phyloP scores from a whole-genome alignment of 192 early-diverging fungal genomes.

The Coemansia sp. region DNA sequence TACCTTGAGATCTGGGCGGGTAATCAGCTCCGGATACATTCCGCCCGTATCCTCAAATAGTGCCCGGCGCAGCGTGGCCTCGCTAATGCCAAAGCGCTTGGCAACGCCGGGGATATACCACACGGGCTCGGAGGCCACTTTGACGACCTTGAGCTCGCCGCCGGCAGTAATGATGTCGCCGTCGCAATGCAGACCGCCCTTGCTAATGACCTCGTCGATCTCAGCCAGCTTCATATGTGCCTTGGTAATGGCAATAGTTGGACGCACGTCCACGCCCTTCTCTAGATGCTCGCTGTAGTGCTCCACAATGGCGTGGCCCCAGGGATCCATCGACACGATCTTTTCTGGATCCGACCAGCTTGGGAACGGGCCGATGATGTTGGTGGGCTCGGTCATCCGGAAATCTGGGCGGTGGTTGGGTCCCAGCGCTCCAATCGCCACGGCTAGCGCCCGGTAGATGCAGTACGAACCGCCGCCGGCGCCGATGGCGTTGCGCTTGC shows the following conservation, averaged over 20 bases:
- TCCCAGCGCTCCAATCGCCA: slow-evolving; percentile 83
- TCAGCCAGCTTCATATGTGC: slow-evolving; percentile 96
- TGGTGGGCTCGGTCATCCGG: slow-evolving; percentile 79
- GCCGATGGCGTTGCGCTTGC: slow-evolving; percentile 89
- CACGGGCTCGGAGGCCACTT: slow-evolving; percentile 92
- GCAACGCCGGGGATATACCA: slow-evolving; percentile 94
- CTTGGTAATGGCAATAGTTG: slow-evolving; percentile 87
- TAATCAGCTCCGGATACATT: slow-evolving; percentile 94
- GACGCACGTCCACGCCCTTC: slow-evolving; percentile 75
- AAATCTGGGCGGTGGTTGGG: slow-evolving; percentile 85
- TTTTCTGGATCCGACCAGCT: slow-evolving; percentile 80
- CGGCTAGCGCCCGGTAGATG: slow-evolving; percentile 85
- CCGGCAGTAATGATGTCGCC: slow-evolving; percentile 73
- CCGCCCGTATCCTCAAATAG: slow-evolving; percentile 91
- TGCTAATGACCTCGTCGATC: slow-evolving; percentile 67
- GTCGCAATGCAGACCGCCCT: slow-evolving; percentile 66
- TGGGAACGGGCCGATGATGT: slow-evolving; percentile 71
- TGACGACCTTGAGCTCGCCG: slow-evolving; percentile 83
- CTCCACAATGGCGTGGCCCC: slow-evolving; percentile 73
- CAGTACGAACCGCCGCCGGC: slow-evolving; percentile 90
- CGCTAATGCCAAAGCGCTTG: slow-evolving; percentile 78
- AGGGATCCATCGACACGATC: slow-evolving; percentile 93
- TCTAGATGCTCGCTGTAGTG: slow-evolving; percentile 61
- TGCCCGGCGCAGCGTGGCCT: slow-evolving; percentile 74
- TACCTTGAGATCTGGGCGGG: slow-evolving; percentile 87